phyloP scores from a whole-genome alignment of 2,329 filamentous ascomycete genomes.

The Cryphonectria naterciae region DNA sequence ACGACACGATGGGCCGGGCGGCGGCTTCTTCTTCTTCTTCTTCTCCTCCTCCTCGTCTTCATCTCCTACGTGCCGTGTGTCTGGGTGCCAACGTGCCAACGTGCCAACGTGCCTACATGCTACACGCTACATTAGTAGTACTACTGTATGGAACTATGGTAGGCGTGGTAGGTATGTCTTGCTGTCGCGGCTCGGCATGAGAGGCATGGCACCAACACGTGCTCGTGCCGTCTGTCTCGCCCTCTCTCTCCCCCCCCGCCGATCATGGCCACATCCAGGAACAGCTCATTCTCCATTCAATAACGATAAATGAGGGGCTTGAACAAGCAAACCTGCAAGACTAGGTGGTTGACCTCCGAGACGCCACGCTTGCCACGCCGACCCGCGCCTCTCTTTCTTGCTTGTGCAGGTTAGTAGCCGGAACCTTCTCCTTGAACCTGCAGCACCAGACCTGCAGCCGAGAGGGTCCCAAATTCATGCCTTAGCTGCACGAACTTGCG shows the following conservation, averaged over 20 bases:
- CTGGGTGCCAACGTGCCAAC: background rate
- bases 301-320: background rate
- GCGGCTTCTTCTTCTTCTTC: background rate
- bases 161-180: background rate
- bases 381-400: background rate
- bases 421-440: conserved; percentile 19
- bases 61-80: background rate
- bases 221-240: conserved; percentile 1
- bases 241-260: background rate
- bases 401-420: background rate
- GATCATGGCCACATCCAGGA: background rate
- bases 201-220: conserved; percentile 1
- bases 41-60: background rate
- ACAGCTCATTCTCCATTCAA: background rate
- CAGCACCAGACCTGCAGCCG: conserved; percentile 21
- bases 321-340: background rate
- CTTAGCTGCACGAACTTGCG: conserved; percentile 22
- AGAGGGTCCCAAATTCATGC: conserved; percentile 26
- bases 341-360: background rate
- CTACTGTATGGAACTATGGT: background rate
- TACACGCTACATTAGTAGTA: background rate
- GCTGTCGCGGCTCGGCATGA: background rate
- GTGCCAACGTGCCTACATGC: background rate
- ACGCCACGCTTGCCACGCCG: conserved; percentile 5
- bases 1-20: background rate